phyloP scores from a whole-genome alignment of 2,329 filamentous ascomycete genomes.

The Botrytis medusae region DNA sequence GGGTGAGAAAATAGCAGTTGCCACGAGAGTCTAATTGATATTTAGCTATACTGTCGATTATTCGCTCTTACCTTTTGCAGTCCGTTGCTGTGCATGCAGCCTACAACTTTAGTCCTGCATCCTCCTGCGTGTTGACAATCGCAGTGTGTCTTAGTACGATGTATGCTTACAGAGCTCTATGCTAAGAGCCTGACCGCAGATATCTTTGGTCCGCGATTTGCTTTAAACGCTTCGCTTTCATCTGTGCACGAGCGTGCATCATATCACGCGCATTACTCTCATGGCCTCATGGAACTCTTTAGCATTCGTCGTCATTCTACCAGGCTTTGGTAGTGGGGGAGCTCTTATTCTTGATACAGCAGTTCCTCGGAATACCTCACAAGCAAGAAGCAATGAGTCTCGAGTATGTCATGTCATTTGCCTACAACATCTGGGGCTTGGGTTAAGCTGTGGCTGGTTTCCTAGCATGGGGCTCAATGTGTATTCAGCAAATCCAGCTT shows the following conservation, averaged over 20 bases:
- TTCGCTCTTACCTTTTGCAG: constrained; percentile 57
- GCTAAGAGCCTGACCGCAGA: constrained; percentile 68
- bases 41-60: constrained; percentile 58
- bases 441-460: constrained; percentile 38
- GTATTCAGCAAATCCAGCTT: constrained; percentile 14
- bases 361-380: constrained; percentile 44
- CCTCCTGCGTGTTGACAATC: constrained; percentile 58
- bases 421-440: constrained; percentile 43
- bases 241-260: constrained; percentile 61
- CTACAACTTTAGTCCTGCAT: constrained; percentile 58
- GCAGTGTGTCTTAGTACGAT: constrained; percentile 54
- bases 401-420: constrained; percentile 42
- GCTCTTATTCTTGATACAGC: constrained; percentile 52
- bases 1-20: neutral
- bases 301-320: constrained; percentile 61
- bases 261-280: constrained; percentile 66
- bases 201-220: constrained; percentile 65
- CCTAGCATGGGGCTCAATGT: constrained; percentile 35
- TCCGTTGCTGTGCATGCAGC: constrained; percentile 58
- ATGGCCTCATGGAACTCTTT: constrained; percentile 55
- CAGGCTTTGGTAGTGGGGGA: constrained; percentile 63
- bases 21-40: neutral
- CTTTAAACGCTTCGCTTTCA: constrained; percentile 67
- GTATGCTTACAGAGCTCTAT: constrained; percentile 57
- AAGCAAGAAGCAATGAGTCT: constrained; percentile 60